Percentiles rank a stretch among this genome's conserved stretches.
Evolutionary conservation across 2,329 filamentous ascomycete species (phyloP).

Genomic region (Whalleya microplaca): DNA sequence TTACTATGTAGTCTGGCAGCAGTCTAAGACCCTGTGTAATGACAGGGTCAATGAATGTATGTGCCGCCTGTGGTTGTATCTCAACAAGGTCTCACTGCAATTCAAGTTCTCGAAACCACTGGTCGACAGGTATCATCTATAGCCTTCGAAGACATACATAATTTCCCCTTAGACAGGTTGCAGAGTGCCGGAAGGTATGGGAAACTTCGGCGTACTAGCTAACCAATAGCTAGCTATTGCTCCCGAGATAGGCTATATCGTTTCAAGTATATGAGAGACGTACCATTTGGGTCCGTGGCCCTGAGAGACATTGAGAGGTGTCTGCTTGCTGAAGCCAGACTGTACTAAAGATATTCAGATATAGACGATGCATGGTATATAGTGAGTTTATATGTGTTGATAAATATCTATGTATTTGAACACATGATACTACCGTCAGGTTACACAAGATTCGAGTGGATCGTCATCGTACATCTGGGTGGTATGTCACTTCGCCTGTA

Average conservation of each 20-base stretch:
- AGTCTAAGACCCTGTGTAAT: slow-evolving; percentile 49
- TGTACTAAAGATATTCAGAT: too few relatives aligned
- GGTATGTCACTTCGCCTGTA: not conserved
- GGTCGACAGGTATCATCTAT: not conserved
- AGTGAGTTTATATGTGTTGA: too few relatives aligned
- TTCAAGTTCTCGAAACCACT: not conserved
- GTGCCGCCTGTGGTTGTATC: not conserved
- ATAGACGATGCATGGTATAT: too few relatives aligned
- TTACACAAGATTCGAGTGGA: too few relatives aligned
- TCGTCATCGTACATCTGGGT: too few relatives aligned
- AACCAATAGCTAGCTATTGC: slow-evolving; percentile 22
- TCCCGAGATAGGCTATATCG: slow-evolving; percentile 5
- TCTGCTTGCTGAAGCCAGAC: not conserved
- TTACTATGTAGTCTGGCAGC: slow-evolving; percentile 60
- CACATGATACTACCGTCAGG: too few relatives aligned
- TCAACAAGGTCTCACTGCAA: not conserved
- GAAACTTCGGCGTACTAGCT: not conserved
- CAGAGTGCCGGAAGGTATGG: not conserved
- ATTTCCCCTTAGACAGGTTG: not conserved
- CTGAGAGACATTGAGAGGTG: not conserved
- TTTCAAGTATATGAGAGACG: not conserved
- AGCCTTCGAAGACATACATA: not conserved
- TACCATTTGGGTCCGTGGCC: not conserved
- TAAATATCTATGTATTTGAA: too few relatives aligned
- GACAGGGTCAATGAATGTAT: slow-evolving; percentile 56